Percentiles rank a stretch among this genome's conserved stretches.
Conservation (phyloP, 1,284 basidiomycete genomes). For the Anthracocystis walkeri region DNA sequence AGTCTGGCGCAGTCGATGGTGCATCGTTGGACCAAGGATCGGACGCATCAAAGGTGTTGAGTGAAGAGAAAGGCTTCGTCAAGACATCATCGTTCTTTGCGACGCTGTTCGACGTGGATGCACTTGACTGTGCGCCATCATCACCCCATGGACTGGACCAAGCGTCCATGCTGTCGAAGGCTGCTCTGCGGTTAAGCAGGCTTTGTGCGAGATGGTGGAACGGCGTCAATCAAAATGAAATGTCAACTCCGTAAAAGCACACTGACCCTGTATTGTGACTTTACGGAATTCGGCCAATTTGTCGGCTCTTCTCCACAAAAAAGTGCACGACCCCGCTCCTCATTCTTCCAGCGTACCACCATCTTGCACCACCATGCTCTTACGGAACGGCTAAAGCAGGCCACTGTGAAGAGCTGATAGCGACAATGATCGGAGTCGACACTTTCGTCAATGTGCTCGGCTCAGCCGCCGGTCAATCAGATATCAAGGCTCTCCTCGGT, state of each 20-base stretch:
- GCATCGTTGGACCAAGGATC: constrained; percentile 36
- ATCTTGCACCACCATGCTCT: neutral
- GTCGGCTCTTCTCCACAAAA: constrained; percentile 7
- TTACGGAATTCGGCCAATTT: constrained; percentile 9
- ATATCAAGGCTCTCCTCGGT: constrained; percentile 14
- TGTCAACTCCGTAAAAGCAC: neutral
- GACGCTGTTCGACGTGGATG: neutral
- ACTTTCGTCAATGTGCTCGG: constrained; percentile 11
- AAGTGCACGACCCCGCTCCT: neutral
- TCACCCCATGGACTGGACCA: constrained; percentile 51
- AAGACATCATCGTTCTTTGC: neutral
- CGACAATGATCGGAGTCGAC: constrained; percentile 11
- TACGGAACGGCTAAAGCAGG: no score
- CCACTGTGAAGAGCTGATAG: neutral
- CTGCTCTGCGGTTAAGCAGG: neutral
- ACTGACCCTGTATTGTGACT: constrained; percentile 3
- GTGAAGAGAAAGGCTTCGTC: constrained; percentile 13
- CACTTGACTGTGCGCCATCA: constrained; percentile 10
- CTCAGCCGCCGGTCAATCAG: neutral
- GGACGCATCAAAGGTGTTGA: constrained; percentile 33
- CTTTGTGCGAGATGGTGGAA: neutral
- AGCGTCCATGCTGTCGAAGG: constrained; percentile 34
- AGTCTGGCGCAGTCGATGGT: constrained; percentile 1
- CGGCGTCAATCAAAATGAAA: neutral
- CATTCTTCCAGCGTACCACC: neutral